These are phyloP conservation scores for Fraxinus sp. DNA, from an alignment of 305 asterid species.

Conservation along the genomic window DNA sequence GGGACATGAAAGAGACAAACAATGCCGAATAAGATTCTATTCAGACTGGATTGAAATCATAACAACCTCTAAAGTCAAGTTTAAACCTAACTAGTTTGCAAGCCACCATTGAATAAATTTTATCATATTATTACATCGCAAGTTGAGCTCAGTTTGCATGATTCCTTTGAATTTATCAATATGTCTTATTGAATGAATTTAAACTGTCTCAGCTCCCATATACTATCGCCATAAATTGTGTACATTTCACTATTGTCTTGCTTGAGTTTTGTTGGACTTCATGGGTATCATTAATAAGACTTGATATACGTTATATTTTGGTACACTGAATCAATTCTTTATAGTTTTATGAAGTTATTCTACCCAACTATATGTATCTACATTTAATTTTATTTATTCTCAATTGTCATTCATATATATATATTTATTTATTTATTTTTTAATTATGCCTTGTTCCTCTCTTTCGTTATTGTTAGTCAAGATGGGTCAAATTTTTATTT, in stretches of 20 bases:
- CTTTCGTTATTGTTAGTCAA: background rate
- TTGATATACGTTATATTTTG: background rate
- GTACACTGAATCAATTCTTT: background rate
- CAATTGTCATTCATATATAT: background rate
- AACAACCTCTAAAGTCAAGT: background rate
- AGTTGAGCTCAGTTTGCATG: background rate
- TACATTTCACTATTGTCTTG: background rate
- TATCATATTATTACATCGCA: background rate
- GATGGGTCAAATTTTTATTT: background rate
- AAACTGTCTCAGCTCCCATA: background rate
- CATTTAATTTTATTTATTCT: background rate
- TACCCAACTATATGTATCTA: background rate
- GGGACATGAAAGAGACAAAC: background rate
- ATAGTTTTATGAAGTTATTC: background rate
- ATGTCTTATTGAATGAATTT: background rate
- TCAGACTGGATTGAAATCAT: background rate
- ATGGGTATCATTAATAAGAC: background rate
- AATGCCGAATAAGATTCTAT: background rate
- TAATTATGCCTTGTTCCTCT: background rate
- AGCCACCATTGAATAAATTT: background rate
- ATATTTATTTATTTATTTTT: background rate
- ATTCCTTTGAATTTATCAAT: background rate
- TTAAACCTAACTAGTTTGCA: background rate
- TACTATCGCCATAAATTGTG: background rate
- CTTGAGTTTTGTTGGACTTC: conserved; percentile 9